Evolutionary conservation across 768 basidiomycete species (phyloP).

Genomic region (Kwoniella heveanensis): DNA sequence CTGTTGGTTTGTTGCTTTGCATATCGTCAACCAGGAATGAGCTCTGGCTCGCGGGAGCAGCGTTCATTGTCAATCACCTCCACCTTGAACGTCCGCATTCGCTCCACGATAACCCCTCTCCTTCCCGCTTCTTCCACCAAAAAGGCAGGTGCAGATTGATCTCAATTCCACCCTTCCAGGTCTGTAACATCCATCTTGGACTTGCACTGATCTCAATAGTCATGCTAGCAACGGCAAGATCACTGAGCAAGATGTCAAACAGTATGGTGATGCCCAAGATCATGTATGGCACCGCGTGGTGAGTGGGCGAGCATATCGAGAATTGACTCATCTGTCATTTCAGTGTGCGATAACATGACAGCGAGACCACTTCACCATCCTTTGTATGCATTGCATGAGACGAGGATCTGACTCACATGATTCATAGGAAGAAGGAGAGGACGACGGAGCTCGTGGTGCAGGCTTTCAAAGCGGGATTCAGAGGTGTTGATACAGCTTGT

Average conservation of each 20-base stretch:
- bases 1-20: too few relatives aligned
- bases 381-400: too few relatives aligned
- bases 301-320: not conserved
- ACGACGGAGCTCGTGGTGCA: constrained; percentile 69
- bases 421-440: constrained; percentile 71
- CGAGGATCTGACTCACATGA: not conserved
- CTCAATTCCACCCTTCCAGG: too few relatives aligned
- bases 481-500: constrained; percentile 79
- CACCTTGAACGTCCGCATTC: not conserved
- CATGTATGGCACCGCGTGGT: constrained; percentile 60
- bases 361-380: too few relatives aligned
- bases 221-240: not conserved
- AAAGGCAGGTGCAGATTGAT: too few relatives aligned
- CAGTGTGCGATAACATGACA: too few relatives aligned
- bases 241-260: constrained; percentile 8
- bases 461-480: constrained; percentile 75
- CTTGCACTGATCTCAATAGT: too few relatives aligned
- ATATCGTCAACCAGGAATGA: too few relatives aligned
- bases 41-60: too few relatives aligned
- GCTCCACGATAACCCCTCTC: not conserved
- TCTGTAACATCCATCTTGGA: too few relatives aligned
- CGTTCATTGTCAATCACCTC: too few relatives aligned
- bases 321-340: not conserved
- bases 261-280: constrained; percentile 48
- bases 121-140: too few relatives aligned